Evolutionary conservation across 192 early-diverging fungal species (phyloP), one percentile per base, ranked within the genome.

Genomic region (Backusella luteola): DNA sequence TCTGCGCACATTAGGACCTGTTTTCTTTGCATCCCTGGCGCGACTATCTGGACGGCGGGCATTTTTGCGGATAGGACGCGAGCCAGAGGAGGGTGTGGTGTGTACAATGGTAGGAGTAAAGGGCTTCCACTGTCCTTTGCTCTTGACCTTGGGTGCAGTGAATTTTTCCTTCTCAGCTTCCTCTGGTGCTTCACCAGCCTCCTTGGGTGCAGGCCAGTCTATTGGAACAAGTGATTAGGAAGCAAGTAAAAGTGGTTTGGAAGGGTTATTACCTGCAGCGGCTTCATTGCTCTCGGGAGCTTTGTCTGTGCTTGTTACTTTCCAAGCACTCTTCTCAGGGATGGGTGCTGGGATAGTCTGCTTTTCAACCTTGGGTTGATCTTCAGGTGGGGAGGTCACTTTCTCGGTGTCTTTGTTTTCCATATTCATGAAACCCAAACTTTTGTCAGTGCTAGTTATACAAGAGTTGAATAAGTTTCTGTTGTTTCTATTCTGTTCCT

Each of bases 81-180:
- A 76, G 34, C 75, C 69, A 32, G 85, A 78, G 49, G 76, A 78
- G 49, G 76, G 26, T 38, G 74, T 23, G 9, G 85, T 76, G 41
- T 90, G 89, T 29, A 85, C 86, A 39, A 90, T 88, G 32, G 79
- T 87, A 49, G 84, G 84, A 21, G 82, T 85, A 39, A 79, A 81
- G 9, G 78, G 80, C 9, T 85, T 86, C 89, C 89, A 90, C 78
- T 88, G 87, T 49, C 82, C 83, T 67, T 85, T 75, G 32, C 74
- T 32, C 39, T 75, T 75, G 1, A 75, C 74, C 46, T 74, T 63
- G 34, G 52, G 52, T 41, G 52, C 52, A 63, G 49, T 19, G 12
- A 72, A 67, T 34, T 67, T 67, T 66, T 75, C 73, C 71, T 80
- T 80, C 46, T 80, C 75, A 17, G 70, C 46, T 49, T 76, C 66